Evolutionary conservation across 2,329 filamentous ascomycete genomes (phyloP).

Genomic region (Cladosporium sp.): DNA sequence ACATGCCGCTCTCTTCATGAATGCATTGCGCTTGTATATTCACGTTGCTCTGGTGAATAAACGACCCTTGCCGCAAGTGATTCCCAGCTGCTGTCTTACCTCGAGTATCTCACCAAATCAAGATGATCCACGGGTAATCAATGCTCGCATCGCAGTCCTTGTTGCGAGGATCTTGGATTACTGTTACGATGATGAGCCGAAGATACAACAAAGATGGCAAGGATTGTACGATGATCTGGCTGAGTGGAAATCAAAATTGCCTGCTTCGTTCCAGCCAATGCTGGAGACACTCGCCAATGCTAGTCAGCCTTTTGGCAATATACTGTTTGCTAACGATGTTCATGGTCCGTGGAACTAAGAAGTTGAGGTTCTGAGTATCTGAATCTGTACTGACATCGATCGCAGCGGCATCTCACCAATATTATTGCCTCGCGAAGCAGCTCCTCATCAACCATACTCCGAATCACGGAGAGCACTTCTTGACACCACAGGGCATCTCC

Average conservation of each 20-base stretch:
- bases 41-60: slow-evolving; percentile 19
- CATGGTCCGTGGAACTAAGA: background rate
- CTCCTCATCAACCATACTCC: background rate
- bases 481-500: too few species aligned
- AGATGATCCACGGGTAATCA: background rate
- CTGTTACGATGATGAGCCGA: background rate
- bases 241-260: background rate
- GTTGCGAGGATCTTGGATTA: background rate
- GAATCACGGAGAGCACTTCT: background rate
- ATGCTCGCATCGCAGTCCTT: background rate
- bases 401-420: background rate
- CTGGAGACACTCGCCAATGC: background rate
- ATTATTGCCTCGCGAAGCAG: background rate
- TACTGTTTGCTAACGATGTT: background rate
- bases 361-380: background rate
- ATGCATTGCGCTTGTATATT: slow-evolving; percentile 20
- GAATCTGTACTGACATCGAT: background rate
- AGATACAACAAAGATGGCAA: background rate
- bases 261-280: background rate
- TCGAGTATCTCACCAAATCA: background rate
- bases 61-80: slow-evolving; percentile 8
- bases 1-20: slow-evolving; percentile 22
- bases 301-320: background rate
- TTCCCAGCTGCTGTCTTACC: background rate
- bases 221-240: background rate